Conservation (phyloP, 2,329 filamentous ascomycete genomes). For the Madurella mycetomatis region DNA sequence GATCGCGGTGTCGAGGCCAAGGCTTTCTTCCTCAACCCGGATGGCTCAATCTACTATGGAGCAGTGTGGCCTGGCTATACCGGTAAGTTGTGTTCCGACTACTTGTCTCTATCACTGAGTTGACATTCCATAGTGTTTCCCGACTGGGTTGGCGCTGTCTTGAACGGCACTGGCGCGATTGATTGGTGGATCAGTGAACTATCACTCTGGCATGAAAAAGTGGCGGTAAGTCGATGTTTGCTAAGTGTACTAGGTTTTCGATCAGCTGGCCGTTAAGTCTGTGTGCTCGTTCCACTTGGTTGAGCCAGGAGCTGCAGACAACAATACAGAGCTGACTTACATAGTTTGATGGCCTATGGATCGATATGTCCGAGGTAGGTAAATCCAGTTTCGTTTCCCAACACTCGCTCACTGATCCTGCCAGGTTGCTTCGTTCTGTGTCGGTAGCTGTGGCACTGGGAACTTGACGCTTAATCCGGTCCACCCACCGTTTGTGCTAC, state of each 20-base stretch:
- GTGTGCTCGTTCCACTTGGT: not conserved
- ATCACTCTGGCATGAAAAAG: constrained; percentile 23
- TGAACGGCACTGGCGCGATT: constrained; percentile 60
- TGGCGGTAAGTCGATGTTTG: constrained; percentile 15
- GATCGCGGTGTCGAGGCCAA: constrained; percentile 56
- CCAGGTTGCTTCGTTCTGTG: constrained; percentile 52
- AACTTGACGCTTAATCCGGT: constrained; percentile 64
- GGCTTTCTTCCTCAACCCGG: constrained; percentile 51
- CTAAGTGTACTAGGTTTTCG: not conserved
- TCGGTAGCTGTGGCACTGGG: constrained; percentile 65
- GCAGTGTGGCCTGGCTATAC: constrained; percentile 72
- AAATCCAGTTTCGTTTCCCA: not conserved
- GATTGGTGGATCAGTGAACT: constrained; percentile 63
- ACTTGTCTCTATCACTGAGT: not conserved
- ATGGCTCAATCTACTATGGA: constrained; percentile 54
- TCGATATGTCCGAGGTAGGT: constrained; percentile 55
- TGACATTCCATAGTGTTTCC: constrained; percentile 49
- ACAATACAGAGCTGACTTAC: constrained; percentile 33
- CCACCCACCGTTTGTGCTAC: constrained; percentile 61
- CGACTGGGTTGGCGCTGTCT: constrained; percentile 61
- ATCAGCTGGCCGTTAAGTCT: not conserved
- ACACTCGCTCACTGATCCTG: not conserved
- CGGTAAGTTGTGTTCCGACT: constrained; percentile 22
- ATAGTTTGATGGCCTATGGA: constrained; percentile 51
- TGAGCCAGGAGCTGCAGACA: constrained; percentile 33